A percentile compares a stretch with the other conserved stretches of the same genome.
These are phyloP conservation scores for Yarrowia sp. DNA, from an alignment of 805 yeast species.

Conservation along the genomic window DNA sequence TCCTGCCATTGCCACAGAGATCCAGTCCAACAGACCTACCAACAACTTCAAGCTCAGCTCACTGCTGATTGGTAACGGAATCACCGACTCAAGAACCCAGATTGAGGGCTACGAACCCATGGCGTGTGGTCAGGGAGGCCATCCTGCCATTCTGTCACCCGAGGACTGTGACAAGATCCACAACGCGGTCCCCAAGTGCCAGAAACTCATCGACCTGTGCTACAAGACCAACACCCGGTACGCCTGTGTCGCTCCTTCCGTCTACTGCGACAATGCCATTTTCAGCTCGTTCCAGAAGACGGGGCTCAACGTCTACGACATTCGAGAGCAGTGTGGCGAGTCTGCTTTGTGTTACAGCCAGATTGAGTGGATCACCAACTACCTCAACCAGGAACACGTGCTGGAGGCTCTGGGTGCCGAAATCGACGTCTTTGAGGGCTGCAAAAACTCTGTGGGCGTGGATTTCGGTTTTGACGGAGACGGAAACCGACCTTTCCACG, in stretches of 20 bases:
- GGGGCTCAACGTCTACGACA: slow-evolving; percentile 63
- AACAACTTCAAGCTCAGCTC: slow-evolving; percentile 66
- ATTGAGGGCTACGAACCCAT: slow-evolving; percentile 79
- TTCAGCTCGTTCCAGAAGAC: slow-evolving; percentile 57
- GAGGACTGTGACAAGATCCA: slow-evolving; percentile 66
- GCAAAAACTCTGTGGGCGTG: slow-evolving; percentile 68
- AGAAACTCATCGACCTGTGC: slow-evolving; percentile 59
- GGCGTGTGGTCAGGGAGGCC: slow-evolving; percentile 90
- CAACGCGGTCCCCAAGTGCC: slow-evolving; percentile 61
- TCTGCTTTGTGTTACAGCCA: slow-evolving; percentile 64
- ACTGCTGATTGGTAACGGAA: slow-evolving; percentile 87
- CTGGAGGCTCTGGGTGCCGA: slow-evolving; percentile 81
- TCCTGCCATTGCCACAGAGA: slow-evolving; percentile 69
- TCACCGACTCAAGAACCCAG: slow-evolving; percentile 80
- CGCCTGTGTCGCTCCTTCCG: slow-evolving; percentile 80
- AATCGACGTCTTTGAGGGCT: slow-evolving; percentile 48
- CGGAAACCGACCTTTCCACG: slow-evolving; percentile 85
- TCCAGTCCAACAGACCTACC: slow-evolving; percentile 44
- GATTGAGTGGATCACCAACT: slow-evolving; percentile 65
- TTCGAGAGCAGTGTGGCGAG: slow-evolving; percentile 47
- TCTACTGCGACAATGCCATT: slow-evolving; percentile 73
- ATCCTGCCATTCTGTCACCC: slow-evolving; percentile 62
- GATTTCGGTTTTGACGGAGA: slow-evolving; percentile 86
- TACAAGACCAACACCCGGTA: slow-evolving; percentile 59
- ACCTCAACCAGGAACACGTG: slow-evolving; percentile 70